Evolutionary conservation across 2,329 filamentous ascomycete genomes (phyloP), one percentile per base, ranked within the genome.

Genomic region (Chrysoporthe puriensis): DNA sequence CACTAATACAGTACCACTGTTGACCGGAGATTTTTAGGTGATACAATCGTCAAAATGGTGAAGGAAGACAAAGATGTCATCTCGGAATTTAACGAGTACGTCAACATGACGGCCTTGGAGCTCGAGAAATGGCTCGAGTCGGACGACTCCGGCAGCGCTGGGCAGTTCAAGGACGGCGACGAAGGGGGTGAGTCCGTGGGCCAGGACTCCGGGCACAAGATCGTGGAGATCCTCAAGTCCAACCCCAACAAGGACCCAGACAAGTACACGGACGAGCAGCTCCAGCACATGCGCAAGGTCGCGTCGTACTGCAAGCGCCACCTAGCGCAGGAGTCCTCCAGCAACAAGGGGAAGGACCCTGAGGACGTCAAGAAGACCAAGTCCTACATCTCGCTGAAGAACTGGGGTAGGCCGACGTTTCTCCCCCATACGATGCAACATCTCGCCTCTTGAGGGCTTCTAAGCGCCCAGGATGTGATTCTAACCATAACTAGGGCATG

Each of bases 231-330:
- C 44, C 77, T 91, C 16, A 82, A 87, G 72, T 84, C 85, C 68
- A 90, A 91, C 66, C 87, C 87, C 0, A 77, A 84, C 9, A 89
- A 86, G 71, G 80, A 86, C 8, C 79, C 83, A 0, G 80, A 82
- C 7, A 82, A 84, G 67, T 91, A 91, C 74, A 83, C 84, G 0
- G 82, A 88, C 3, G 82, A 83, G 7, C 78, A 82, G 66, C 69
- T 90, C 26, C 77, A 82, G 60, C 88, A 89, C 70, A 89, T 89
- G 86, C 81, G 87, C 61, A 85, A 83, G 71, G 88, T 90, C 0
- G 88, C 89, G 0, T 81, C 87, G 0, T 90, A 90, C 70, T 89
- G 86, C 74, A 91, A 91, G 74, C 81, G 88, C 4, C 88, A 91
- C 77, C 78, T 91, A 0, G 88, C 88, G 0, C 88, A 90, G 72